Evolutionary conservation across 2,329 filamentous ascomycete genomes (phyloP).

Genomic region (Penicillium brasilianum): DNA sequence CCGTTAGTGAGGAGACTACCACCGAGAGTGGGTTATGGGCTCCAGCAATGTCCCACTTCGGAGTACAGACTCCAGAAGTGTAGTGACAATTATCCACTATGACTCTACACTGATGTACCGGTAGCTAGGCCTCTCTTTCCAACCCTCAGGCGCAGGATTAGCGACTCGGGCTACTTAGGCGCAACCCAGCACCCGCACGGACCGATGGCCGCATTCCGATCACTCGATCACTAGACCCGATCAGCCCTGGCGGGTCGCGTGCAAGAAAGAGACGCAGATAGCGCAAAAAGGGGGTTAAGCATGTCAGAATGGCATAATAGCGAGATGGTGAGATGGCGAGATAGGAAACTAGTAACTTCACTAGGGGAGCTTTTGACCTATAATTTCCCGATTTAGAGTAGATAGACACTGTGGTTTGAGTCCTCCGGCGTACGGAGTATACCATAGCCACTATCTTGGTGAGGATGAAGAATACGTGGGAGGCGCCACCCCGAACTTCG

Average conservation of each 20-base stretch:
- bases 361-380: background rate
- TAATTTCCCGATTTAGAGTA: background rate
- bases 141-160: background rate
- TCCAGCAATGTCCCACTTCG: slow-evolving; percentile 1
- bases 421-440: background rate
- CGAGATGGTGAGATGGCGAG: background rate
- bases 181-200: slow-evolving; percentile 16
- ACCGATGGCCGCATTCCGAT: slow-evolving; percentile 20
- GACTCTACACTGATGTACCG: background rate
- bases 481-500: slow-evolving; percentile 16
- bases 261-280: slow-evolving; percentile 16
- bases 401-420: background rate
- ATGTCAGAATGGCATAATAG: background rate
- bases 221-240: slow-evolving; percentile 22
- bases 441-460: background rate
- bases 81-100: slow-evolving; percentile 6
- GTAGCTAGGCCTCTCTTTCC: background rate
- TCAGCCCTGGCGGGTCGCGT: slow-evolving; percentile 16
- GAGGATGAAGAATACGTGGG: background rate
- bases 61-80: background rate
- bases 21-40: background rate
- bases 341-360: background rate
- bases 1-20: background rate
- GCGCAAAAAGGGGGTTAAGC: slow-evolving; percentile 14
- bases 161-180: background rate